Percentiles rank a stretch among this genome's conserved stretches.
Conservation (phyloP, 1,284 basidiomycete genomes). For the Cutaneotrichosporon sp. region DNA sequence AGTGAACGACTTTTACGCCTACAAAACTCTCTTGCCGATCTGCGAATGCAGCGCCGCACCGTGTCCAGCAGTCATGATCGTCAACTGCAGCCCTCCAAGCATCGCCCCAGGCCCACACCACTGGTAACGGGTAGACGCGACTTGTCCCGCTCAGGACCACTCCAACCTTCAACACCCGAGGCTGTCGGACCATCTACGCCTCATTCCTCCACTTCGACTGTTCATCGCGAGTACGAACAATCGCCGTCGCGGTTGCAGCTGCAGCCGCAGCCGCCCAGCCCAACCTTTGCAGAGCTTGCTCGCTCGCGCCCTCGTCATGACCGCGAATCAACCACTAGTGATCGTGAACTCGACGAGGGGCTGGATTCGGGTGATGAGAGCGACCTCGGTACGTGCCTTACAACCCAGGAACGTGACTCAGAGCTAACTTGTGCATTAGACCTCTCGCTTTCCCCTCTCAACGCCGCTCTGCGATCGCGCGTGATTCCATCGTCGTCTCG, state of each 20-base stretch:
- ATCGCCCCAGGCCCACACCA: background rate
- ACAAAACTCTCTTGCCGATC: conserved; percentile 18
- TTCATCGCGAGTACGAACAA: background rate
- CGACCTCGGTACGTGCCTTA: conserved; percentile 31
- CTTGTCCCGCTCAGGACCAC: background rate
- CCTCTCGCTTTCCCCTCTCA: conserved; percentile 23
- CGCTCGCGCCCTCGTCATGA: conserved; percentile 3
- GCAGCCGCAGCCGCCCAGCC: conserved; percentile 9
- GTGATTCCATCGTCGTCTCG: conserved; percentile 27
- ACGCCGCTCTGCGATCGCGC: conserved; percentile 28
- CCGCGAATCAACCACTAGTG: conserved; percentile 2
- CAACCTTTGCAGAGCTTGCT: conserved; percentile 15
- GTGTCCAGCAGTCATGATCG: too few relatives aligned
- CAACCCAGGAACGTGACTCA: background rate
- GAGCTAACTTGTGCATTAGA: conserved; percentile 14
- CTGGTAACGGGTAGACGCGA: background rate
- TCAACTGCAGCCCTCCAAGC: background rate
- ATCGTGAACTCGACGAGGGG: background rate
- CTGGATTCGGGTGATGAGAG: conserved; percentile 26
- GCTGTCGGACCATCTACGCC: background rate
- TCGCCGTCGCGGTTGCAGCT: too few relatives aligned
- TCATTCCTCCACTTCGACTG: background rate
- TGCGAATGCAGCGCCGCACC: conserved; percentile 7
- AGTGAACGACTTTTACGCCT: conserved; percentile 16
- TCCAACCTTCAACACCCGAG: background rate